Conservation (phyloP, 768 basidiomycete species). For the Kwoniella dendrophila region DNA sequence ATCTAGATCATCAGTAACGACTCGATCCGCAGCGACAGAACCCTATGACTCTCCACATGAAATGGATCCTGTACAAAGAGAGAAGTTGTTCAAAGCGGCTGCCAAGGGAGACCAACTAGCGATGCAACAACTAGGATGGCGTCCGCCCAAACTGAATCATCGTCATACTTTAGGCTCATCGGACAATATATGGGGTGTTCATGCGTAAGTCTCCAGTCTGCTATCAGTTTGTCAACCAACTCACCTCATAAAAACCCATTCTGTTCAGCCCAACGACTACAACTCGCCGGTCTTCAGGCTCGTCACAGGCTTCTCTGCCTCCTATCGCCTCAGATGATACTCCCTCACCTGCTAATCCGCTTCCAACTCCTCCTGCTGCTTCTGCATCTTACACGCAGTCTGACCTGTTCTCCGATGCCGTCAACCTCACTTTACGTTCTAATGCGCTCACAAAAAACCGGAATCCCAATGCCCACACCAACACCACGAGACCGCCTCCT, state of each 20-base stretch:
- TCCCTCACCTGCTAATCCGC: neutral
- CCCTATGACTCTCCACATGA: conserved; percentile 5
- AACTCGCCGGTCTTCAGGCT: conserved; percentile 11
- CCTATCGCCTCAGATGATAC: neutral
- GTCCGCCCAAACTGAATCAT: conserved; percentile 3
- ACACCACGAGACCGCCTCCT: neutral
- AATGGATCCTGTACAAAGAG: conserved; percentile 17
- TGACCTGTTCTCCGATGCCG: conserved; percentile 21
- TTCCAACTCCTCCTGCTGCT: neutral
- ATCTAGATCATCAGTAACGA: neutral
- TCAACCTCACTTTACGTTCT: conserved; percentile 14
- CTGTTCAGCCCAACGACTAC: conserved; percentile 3
- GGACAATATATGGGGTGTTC: conserved; percentile 33
- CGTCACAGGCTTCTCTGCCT: conserved; percentile 8
- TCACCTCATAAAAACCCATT: no score
- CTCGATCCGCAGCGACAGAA: neutral
- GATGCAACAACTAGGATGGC: conserved; percentile 27
- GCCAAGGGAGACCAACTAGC: conserved; percentile 37
- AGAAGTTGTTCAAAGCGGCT: conserved; percentile 21
- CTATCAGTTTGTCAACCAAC: neutral
- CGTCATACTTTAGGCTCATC: conserved; percentile 23
- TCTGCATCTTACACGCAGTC: conserved; percentile 1
- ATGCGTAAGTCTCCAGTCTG: conserved; percentile 14
- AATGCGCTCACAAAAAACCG: conserved; percentile 14
- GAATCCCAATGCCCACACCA: neutral